Percentiles rank a stretch among this genome's conserved stretches.
Evolutionary conservation across 2,329 filamentous ascomycete species (phyloP).

Genomic region (Aspergillus neotritici): DNA sequence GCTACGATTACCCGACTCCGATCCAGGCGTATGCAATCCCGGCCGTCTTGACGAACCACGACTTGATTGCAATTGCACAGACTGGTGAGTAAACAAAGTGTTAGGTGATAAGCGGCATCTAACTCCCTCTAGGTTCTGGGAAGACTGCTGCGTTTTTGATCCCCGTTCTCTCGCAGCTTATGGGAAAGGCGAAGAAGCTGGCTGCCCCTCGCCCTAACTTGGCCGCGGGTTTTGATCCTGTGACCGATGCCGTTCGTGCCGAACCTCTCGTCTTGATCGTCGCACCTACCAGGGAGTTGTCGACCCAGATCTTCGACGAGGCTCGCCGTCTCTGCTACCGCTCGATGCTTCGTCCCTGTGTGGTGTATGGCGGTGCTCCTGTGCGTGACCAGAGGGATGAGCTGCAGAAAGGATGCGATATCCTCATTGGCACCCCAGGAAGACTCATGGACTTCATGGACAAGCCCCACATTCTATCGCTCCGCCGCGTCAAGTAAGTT

Average conservation of each 20-base stretch:
- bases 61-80: slow-evolving; percentile 85
- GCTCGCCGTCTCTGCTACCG: slow-evolving; percentile 89
- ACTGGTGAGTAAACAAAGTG: slow-evolving; percentile 61
- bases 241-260: slow-evolving; percentile 55
- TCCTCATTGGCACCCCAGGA: slow-evolving; percentile 83
- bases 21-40: slow-evolving; percentile 85
- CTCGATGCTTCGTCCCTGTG: slow-evolving; percentile 86
- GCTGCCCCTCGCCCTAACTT: slow-evolving; percentile 66
- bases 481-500: slow-evolving; percentile 66
- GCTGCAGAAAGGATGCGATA: slow-evolving; percentile 76
- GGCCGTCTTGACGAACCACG: slow-evolving; percentile 67
- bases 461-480: slow-evolving; percentile 60
- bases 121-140: slow-evolving; percentile 66
- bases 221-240: slow-evolving; percentile 49
- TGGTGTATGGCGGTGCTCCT: slow-evolving; percentile 80
- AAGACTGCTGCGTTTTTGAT: slow-evolving; percentile 93
- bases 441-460: slow-evolving; percentile 80
- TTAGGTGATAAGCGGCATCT: not conserved
- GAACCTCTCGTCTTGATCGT: slow-evolving; percentile 86
- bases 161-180: slow-evolving; percentile 80
- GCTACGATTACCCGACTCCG: slow-evolving; percentile 69
- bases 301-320: slow-evolving; percentile 92
- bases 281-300: slow-evolving; percentile 81
- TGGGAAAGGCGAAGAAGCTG: slow-evolving; percentile 91
- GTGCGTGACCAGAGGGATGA: slow-evolving; percentile 63